phyloP scores from a whole-genome alignment of 495 filamentous ascomycete species.

The Ramalina peruviana region DNA sequence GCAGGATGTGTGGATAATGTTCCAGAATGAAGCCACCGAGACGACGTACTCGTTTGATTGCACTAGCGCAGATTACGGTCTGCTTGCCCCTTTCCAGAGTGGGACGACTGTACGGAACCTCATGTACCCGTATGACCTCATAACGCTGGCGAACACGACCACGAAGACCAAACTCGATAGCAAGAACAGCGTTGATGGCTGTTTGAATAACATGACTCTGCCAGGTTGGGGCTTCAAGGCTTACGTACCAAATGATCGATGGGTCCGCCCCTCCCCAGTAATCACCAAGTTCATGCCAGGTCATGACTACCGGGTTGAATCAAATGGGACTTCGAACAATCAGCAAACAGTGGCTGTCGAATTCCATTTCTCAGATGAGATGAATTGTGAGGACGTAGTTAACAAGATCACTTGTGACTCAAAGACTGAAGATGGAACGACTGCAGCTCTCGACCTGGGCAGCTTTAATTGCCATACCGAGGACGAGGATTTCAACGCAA shows the following conservation, averaged over 20 bases:
- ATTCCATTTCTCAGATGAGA: constrained; percentile 39
- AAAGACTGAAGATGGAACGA: constrained; percentile 19
- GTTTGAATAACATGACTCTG: constrained; percentile 9
- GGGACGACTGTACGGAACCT: constrained; percentile 34
- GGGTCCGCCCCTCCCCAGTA: constrained; percentile 15
- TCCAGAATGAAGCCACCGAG: constrained; percentile 33
- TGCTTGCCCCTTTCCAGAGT: constrained; percentile 29
- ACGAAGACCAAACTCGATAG: constrained; percentile 14
- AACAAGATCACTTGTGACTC: constrained; percentile 33
- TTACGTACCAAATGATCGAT: constrained; percentile 14
- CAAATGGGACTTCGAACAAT: background rate
- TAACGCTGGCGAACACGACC: constrained; percentile 19
- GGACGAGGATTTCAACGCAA: constrained; percentile 8
- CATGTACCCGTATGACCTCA: constrained; percentile 38
- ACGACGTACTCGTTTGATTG: constrained; percentile 30
- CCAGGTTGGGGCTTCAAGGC: constrained; percentile 15
- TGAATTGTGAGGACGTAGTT: constrained; percentile 40
- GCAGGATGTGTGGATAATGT: constrained; percentile 36
- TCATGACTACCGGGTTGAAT: constrained; percentile 15
- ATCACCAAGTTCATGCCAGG: constrained; percentile 17
- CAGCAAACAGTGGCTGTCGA: constrained; percentile 29
- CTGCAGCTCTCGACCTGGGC: constrained; percentile 17
- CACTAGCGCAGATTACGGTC: constrained; percentile 20
- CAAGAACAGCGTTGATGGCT: constrained; percentile 12
- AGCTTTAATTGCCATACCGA: constrained; percentile 15